Base-by-base conservation (phyloP, 2,329 filamentous ascomycete species). In the Aspergillus vadensis region DNA sequence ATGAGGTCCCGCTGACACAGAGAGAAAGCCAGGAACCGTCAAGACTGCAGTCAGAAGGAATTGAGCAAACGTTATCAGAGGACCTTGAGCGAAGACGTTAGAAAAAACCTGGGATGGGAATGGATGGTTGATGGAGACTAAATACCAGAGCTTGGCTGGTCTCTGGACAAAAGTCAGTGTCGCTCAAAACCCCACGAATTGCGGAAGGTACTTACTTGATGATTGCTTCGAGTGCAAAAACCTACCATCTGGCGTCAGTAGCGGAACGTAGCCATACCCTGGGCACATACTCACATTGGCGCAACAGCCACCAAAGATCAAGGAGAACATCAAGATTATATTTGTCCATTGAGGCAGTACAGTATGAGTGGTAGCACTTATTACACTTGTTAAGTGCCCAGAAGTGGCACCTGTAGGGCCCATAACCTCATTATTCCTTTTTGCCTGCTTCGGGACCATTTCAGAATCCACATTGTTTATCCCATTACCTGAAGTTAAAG, bases 281-380 rank as follows among this genome's bases (percentile, higher is more conserved):
- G 58, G 17, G 51, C 9, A 32, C 43, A 43, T 57, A 78, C 87
- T 77, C 81, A 93, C 93, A 83, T 97, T 97, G 38, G 91, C 92
- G 79, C 93, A 97, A 74, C 92, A 97, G 30, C 95, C 95, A 55
- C 95, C 95, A 76, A 99, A 97, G 61, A 99, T 98, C 66, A 98
- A 84, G 55, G 83, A 84, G 60, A 94, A 83, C 84, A 96, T 96
- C 59, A 84, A 81, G 21, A 83, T 81, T 49, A 88, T 81, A 59
- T 85, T 83, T 39, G 91, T 76, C 83, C 85, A 88, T 75, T 83
- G 83, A 32, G 86, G 85, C 60, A 89, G 43, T 2, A 72, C 67
- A 9, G 73, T 63, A 61, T 75, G 70, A 7, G 66, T 68, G n/a
- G 69, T 69, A 3, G 74, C 74, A 14, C 67, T 64, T 15, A 65